Conservation (phyloP, 805 yeast genomes). For the Metschnikowia matae region DNA sequence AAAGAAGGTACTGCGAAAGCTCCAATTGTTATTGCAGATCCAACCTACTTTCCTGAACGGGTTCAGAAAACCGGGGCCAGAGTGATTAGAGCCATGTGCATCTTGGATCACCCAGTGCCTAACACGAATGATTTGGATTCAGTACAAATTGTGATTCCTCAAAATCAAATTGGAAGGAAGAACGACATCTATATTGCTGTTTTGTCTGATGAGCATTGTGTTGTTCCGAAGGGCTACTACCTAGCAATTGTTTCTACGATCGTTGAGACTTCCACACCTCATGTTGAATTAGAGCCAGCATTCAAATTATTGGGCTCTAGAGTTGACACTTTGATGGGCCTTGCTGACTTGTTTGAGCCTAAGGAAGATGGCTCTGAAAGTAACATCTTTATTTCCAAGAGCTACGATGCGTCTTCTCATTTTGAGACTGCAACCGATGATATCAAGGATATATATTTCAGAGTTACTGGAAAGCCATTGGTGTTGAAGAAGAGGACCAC, state of each 20-base stretch:
- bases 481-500: conserved; percentile 74
- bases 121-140: conserved; percentile 81
- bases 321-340: conserved; percentile 87
- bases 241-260: conserved; percentile 92
- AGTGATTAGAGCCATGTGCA: conserved; percentile 83
- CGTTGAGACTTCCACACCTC: conserved; percentile 90
- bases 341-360: conserved; percentile 89
- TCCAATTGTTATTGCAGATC: conserved; percentile 93
- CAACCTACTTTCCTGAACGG: conserved; percentile 90
- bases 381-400: conserved; percentile 76
- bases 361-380: conserved; percentile 74
- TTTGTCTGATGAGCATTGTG: conserved; percentile 84
- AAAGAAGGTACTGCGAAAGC: conserved; percentile 91
- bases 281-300: conserved; percentile 88
- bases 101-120: conserved; percentile 85
- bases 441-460: conserved; percentile 86
- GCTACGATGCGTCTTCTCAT: conserved; percentile 93
- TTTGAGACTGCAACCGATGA: conserved; percentile 96
- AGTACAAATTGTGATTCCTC: conserved; percentile 92
- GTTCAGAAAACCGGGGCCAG: conserved; percentile 68
- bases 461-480: conserved; percentile 89
- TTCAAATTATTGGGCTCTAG: conserved; percentile 80
- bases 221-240: conserved; percentile 82
- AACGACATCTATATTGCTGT: conserved; percentile 94
- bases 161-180: conserved; percentile 88